Conservation (phyloP, 257 asterid genomes). For the Solanum peruvianum region DNA sequence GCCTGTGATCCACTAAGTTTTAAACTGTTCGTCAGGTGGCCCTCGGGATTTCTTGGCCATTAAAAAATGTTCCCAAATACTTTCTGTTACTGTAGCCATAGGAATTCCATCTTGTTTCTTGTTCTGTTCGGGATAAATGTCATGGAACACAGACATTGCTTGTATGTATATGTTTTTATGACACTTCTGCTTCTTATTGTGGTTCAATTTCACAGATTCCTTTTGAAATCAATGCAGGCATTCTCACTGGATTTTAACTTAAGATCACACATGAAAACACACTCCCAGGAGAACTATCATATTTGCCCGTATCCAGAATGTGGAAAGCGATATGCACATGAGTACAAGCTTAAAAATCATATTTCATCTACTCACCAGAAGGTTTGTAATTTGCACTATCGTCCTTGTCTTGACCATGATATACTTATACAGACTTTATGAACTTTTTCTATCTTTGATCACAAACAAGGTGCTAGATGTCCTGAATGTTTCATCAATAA, state of each 20-base stretch:
- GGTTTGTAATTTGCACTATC: constrained; percentile 25
- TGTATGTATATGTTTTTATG: neutral
- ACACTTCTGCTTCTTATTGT: neutral
- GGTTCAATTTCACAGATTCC: neutral
- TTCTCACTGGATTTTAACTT: constrained; percentile 95
- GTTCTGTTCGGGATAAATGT: neutral
- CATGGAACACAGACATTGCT: neutral
- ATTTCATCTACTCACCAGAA: constrained; percentile 72
- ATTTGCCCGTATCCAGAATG: constrained; percentile 91
- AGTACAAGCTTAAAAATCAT: constrained; percentile 94
- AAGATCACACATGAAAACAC: constrained; percentile 97
- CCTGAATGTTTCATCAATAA: neutral
- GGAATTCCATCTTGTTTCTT: neutral
- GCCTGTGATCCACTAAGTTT: neutral
- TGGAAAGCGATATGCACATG: constrained; percentile 97
- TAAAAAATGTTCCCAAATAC: neutral
- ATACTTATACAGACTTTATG: neutral
- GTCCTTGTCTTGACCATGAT: neutral
- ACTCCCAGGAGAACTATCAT: constrained; percentile 97
- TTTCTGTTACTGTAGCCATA: neutral
- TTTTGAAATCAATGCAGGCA: constrained; percentile 45
- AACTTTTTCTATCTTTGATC: neutral
- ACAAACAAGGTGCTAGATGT: neutral
- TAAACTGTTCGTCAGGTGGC: neutral
- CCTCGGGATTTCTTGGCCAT: neutral